Evolutionary conservation across 805 yeast genomes (phyloP).

Genomic region (Komagataella populi): DNA sequence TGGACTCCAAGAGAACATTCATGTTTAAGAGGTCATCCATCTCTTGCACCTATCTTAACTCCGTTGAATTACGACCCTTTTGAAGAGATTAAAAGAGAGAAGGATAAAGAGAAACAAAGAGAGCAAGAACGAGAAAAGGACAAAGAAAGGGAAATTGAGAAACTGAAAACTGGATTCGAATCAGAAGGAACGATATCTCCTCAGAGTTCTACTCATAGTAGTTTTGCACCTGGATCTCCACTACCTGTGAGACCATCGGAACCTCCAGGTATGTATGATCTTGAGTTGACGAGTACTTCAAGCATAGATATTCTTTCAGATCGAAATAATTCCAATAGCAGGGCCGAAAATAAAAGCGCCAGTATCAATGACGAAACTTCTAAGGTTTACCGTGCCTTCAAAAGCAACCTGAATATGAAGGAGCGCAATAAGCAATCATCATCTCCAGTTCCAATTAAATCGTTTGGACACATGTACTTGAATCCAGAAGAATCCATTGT

Average conservation of each 20-base stretch:
- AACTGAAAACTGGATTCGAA: neutral
- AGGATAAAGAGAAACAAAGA: neutral
- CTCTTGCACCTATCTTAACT: constrained; percentile 46
- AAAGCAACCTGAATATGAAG: constrained; percentile 5
- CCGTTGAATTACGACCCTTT: constrained; percentile 29
- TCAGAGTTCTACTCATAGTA: neutral
- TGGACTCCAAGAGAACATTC: constrained; percentile 99
- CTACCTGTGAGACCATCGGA: neutral
- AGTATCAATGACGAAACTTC: neutral
- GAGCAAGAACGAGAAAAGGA: neutral
- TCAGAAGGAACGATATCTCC: neutral
- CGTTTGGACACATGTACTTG: constrained; percentile 75
- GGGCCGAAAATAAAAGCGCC: neutral
- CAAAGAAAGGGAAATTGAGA: neutral
- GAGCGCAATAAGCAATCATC: constrained; percentile 4
- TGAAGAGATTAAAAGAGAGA: neutral
- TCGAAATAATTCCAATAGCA: neutral
- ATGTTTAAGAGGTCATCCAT: constrained; percentile 73
- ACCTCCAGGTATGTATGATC: neutral
- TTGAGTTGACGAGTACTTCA: neutral
- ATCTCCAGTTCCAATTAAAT: constrained; percentile 48
- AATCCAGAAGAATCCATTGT: constrained; percentile 51
- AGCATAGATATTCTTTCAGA: neutral
- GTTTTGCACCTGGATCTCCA: neutral
- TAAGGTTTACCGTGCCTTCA: neutral